phyloP scores from a whole-genome alignment of 1,284 basidiomycete species.

The Cryptococcus hybrid region DNA sequence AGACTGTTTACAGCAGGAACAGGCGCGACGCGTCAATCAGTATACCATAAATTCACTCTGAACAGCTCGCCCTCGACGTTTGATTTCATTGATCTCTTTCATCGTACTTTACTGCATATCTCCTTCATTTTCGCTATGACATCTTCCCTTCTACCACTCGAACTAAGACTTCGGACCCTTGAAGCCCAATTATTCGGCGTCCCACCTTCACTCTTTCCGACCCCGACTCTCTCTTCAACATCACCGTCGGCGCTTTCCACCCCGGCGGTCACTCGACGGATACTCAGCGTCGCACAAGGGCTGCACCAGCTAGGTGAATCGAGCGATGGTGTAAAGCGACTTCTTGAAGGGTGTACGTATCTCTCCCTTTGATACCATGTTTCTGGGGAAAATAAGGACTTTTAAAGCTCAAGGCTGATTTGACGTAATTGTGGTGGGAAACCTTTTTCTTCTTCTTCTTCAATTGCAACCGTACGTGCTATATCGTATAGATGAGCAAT shows the following conservation, averaged over 20 bases:
- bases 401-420: too few relatives aligned
- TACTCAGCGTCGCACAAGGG: constrained; percentile 17
- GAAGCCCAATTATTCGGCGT: constrained; percentile 38
- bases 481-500: constrained; percentile 19
- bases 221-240: neutral
- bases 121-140: neutral
- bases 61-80: neutral
- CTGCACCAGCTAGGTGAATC: constrained; percentile 22
- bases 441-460: too few relatives aligned
- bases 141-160: constrained; percentile 22
- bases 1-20: too few relatives aligned
- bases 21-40: too few relatives aligned
- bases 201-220: constrained; percentile 7
- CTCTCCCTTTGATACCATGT: neutral
- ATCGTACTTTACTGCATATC: neutral
- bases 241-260: neutral
- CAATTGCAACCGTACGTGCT: too few relatives aligned
- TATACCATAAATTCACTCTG: too few relatives aligned
- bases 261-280: constrained; percentile 9
- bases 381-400: neutral
- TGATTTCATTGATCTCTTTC: neutral
- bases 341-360: constrained; percentile 36
- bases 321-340: constrained; percentile 34
- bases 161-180: constrained; percentile 34
- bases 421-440: too few relatives aligned